Base-by-base conservation (phyloP, 768 basidiomycete species). In the Russula sp. region DNA sequence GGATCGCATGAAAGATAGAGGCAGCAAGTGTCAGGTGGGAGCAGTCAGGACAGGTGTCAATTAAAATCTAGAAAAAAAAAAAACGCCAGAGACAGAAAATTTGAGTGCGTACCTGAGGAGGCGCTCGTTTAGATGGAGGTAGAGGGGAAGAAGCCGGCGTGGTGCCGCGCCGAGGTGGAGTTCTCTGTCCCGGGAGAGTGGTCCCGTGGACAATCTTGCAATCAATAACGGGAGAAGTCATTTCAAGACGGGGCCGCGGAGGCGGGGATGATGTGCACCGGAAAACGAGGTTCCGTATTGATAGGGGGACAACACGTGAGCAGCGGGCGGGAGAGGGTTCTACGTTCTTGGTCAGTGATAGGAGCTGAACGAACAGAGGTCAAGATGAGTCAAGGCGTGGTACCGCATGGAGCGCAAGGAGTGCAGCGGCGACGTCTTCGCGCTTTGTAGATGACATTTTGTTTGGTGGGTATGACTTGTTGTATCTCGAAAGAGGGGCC, bases 71-170 rank as follows among this genome's bases (percentile, higher is more conserved):
- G 3, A 59, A 14, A 50, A 34, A 20, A 10, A 22, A n/a, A n/a
- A n/a, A n/a, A n/a, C 45, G 27, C 35, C 47, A n/a, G 40, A 35
- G 37, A 31, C 0, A 11, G 16, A 44, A 45, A 47, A 45, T 27
- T 14, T 22, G 27, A 5, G 14, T 48, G 8, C 53, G 58, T 64
- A 64, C 63, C 47, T 59, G 45, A 47, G 35, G 32, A 6, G 10
- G 47, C 31, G 32, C 57, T 32, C 11, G 47, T 57, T 27, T 55
- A 4, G 67, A 68, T 22, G 65, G 67, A 18, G 67, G 67, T 3
- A 68, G 62, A 2, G 66, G 61, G 3, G 65, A 66, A 54, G 57
- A 57, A 22, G 61, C 53, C n/a, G 60, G 39, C n/a, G n/a, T n/a
- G 9, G 58, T 51, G 31, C 11, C 53, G 55, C 34, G 39, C 44